Evolutionary conservation across 805 yeast species (phyloP), one percentile per base, ranked within the genome.

Genomic region (Lipomyces lipofer): DNA sequence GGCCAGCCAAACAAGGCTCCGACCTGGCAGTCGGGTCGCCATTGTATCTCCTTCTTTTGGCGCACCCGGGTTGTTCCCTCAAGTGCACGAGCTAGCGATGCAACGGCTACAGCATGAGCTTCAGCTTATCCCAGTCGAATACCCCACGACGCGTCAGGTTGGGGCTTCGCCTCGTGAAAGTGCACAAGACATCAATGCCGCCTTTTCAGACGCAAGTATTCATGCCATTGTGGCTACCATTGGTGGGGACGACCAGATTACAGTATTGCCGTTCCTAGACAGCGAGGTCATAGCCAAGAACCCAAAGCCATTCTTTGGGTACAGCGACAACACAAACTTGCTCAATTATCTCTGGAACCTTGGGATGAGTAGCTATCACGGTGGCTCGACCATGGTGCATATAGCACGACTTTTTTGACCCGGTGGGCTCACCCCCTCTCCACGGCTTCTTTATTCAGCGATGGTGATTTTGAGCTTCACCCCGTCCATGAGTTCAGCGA

Each of bases 341-440:
- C 40, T 36, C 15, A 36, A 36, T 36, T 36, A 36, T 36, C 40
- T 36, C 40, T 36, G 40, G 40, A 36, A 36, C 25, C 22, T 36
- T 13, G 40, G 40, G 13, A 36, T 36, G 8, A 36, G 21, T 15
- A 17, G 40, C 19, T 36, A 36, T 15, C 40, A 36, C 21, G 40
- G 40, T 24, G 40, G 40, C 8, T 36, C 40, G 24, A 36, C 40
- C 40, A 36, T 36, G 40, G 40, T 19, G 8, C 40, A 36, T 7
- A 10, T 36, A 4, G 40, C 40, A 7, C 40, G 40, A 8, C n/a
- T n/a, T n/a, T n/a, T n/a, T n/a, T n/a, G n/a, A n/a, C 40, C 40
- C 3, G 40, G 40, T 3, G 40, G 40, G 12, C 40, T 36, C 40
- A 36, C 13, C 40, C 40, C n/a, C 24, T 19, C 24, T 36, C 40